These are phyloP conservation scores for Claviceps arundinis DNA, from an alignment of 2,329 filamentous ascomycete genomes.

Conservation along the genomic window DNA sequence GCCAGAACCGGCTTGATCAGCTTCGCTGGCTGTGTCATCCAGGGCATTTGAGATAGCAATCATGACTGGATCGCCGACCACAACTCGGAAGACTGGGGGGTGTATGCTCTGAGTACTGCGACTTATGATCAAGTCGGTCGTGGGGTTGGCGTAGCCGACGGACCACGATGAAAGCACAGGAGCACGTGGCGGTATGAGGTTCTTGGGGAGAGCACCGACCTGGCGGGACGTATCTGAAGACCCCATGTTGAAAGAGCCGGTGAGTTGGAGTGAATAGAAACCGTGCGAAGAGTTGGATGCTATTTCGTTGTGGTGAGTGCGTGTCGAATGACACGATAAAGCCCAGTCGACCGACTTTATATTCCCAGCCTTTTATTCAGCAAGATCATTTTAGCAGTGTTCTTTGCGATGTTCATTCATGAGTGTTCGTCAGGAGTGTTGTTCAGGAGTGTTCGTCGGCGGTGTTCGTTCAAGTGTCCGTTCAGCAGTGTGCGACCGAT, in stretches of 20 bases:
- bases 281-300: neutral
- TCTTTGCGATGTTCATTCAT: neutral
- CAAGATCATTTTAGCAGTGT: no score
- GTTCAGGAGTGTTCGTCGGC: no score
- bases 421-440: no score
- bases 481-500: no score
- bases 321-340: slow-evolving; percentile 7
- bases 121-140: slow-evolving; percentile 30
- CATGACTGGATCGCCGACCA: slow-evolving; percentile 45
- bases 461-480: no score
- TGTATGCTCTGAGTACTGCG: slow-evolving; percentile 21
- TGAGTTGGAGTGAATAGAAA: neutral
- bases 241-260: no score
- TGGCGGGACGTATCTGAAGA: no score
- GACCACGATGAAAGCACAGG: slow-evolving; percentile 44
- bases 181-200: slow-evolving; percentile 20
- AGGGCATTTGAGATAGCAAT: slow-evolving; percentile 43
- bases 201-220: neutral
- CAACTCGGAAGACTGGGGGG: slow-evolving; percentile 37
- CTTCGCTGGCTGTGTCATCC: slow-evolving; percentile 21
- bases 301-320: neutral
- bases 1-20: slow-evolving; percentile 19
- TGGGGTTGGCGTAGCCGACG: slow-evolving; percentile 39
- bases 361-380: neutral
- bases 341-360: slow-evolving; percentile 5